Evolutionary conservation across 176 grass and related monocot species (phyloP).

Genomic region (Musa acuminata): DNA sequence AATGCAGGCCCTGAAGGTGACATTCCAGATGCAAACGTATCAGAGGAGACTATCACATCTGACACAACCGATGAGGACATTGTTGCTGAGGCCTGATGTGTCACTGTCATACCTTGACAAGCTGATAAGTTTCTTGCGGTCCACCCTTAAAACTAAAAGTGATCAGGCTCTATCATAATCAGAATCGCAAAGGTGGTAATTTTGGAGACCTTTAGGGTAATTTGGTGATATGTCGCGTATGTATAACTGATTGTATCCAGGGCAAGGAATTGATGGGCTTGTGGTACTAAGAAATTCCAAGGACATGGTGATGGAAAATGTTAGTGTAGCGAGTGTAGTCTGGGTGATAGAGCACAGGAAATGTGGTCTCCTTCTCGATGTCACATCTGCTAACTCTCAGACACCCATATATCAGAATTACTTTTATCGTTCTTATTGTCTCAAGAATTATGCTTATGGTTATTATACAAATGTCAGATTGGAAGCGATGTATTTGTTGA

Average conservation of each 20-base stretch:
- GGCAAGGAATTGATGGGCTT: not conserved
- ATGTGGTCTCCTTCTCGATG: not conserved
- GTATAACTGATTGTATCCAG: not conserved
- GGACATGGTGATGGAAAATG: not conserved
- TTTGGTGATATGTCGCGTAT: not conserved
- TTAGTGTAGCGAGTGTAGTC: not conserved
- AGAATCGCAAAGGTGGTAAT: not conserved
- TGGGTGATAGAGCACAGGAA: not conserved
- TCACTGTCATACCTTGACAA: not conserved
- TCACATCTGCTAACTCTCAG: not conserved
- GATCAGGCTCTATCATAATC: not conserved
- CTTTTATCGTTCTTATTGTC: not conserved
- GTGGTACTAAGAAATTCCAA: not conserved
- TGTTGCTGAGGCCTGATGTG: not conserved
- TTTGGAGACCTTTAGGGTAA: not conserved
- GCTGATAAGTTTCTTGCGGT: not conserved
- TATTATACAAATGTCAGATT: not conserved
- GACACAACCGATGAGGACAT: not conserved
- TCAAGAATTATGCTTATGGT: not conserved
- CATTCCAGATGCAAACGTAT: not conserved
- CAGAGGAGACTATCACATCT: not conserved
- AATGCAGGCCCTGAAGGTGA: not conserved
- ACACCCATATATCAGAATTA: not conserved
- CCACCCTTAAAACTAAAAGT: no score
- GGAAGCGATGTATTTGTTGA: not conserved